phyloP scores from a whole-genome alignment of 257 asterid species.

The Fraxinus anomala region DNA sequence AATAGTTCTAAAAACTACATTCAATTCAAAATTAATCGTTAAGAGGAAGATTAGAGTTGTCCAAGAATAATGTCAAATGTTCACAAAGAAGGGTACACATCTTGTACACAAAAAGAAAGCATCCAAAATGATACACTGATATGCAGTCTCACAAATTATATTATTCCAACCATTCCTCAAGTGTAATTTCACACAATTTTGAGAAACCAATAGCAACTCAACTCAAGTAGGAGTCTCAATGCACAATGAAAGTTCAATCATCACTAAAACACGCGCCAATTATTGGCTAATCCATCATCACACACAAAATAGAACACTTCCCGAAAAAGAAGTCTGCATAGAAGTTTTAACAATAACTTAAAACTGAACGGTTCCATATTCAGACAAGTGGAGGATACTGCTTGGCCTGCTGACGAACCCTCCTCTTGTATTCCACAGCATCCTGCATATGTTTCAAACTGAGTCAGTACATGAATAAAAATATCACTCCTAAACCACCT shows the following conservation, averaged over 20 bases:
- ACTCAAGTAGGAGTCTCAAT: not conserved
- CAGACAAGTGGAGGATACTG: constrained; percentile 38
- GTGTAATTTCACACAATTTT: constrained; percentile 4
- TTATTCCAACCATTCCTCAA: not conserved
- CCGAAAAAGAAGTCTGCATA: constrained; percentile 3
- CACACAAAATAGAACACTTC: constrained; percentile 7
- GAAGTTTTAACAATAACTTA: not conserved
- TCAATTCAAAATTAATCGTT: not conserved
- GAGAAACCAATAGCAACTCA: constrained; percentile 8
- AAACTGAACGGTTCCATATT: not conserved
- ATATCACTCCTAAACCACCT: not conserved
- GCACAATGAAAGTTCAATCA: constrained; percentile 29
- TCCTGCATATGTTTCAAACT: constrained; percentile 25
- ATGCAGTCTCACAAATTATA: not conserved
- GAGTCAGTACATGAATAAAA: not conserved
- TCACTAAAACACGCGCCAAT: constrained; percentile 20
- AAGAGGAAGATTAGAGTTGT: not conserved
- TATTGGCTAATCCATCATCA: not conserved
- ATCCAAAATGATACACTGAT: not conserved
- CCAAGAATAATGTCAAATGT: not conserved
- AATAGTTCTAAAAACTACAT: not conserved
- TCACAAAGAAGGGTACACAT: not conserved
- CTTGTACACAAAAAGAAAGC: not conserved
- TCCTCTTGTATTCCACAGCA: constrained; percentile 34
- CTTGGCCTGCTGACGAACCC: constrained; percentile 41